Percentiles rank a stretch among this genome's conserved stretches.
These are phyloP conservation scores for Vitis labrusca DNA, from an alignment of 164 flowering plant genomes.

Conservation along the genomic window DNA sequence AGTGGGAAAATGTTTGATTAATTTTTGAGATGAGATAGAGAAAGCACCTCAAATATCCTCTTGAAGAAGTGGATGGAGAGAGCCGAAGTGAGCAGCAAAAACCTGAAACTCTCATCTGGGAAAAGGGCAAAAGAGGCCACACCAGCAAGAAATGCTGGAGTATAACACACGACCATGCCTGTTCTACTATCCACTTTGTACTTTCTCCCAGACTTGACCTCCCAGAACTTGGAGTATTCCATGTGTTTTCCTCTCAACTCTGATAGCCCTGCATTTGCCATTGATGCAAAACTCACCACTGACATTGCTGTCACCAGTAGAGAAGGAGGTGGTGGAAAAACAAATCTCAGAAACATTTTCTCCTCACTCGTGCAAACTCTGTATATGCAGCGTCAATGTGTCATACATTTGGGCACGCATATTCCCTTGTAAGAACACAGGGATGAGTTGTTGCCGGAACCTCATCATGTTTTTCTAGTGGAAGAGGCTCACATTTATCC, in stretches of 20 bases:
- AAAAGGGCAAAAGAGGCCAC: conserved; percentile 23
- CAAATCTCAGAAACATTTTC: too few species aligned
- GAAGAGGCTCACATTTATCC: too few species aligned
- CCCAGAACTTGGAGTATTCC: conserved; percentile 61
- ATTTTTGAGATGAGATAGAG: too few species aligned
- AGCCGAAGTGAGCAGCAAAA: conserved; percentile 39
- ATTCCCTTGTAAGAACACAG: too few species aligned
- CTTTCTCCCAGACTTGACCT: neutral
- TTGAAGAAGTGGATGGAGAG: conserved; percentile 67
- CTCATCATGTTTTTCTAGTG: too few species aligned
- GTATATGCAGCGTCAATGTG: too few species aligned
- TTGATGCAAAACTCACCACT: conserved; percentile 20
- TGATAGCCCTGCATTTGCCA: conserved; percentile 25
- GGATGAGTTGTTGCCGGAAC: too few species aligned
- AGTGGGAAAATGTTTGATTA: too few species aligned
- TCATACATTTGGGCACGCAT: too few species aligned
- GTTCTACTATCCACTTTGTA: conserved; percentile 19
- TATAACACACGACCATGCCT: conserved; percentile 54
- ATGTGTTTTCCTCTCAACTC: conserved; percentile 58
- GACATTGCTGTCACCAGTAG: conserved; percentile 38
- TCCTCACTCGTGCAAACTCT: too few species aligned
- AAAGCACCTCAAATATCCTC: conserved; percentile 54
- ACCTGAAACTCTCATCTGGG: conserved; percentile 28
- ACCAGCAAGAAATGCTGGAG: conserved; percentile 53
- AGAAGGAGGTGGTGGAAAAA: conserved; percentile 49